Evolutionary conservation across 2,329 filamentous ascomycete genomes (phyloP), one percentile per base, ranked within the genome.

Genomic region (Dryadomyces sulphureus): DNA sequence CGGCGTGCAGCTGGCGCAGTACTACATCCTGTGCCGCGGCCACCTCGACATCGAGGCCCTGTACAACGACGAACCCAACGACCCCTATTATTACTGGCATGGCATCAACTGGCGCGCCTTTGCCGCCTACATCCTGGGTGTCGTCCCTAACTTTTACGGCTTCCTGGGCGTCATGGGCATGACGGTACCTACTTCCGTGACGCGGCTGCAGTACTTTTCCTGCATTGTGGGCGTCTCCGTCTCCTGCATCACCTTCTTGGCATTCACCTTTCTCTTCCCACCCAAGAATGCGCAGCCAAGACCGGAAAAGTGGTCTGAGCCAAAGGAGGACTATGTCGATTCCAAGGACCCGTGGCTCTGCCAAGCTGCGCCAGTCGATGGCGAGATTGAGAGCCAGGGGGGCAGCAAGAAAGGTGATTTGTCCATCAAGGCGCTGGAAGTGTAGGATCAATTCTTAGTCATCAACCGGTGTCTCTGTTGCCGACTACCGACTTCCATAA

Each of bases 1-100:
- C 0, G 66, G 66, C 4, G 57, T 69, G 2, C 46, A 68, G 7
- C 54, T 68, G 2, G 61, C 58, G 45, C 58, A 69, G 46, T 69
- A 69, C 54, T 66, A 63, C 45, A 45, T 67, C n/a, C 56, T 68
- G 24, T 51, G 54, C 1, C 57, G 60, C 1, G 60, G 64, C 2
- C 54, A 59, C 25, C 51, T 66, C 1, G 47, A 59, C 6, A 58
- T 67, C 14, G 55, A 58, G 7, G 59, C 60, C 14, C 53, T 65
- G 0, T 67, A 47, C 30, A 41, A n/a, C 7, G 34, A 22, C 16
- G 40, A 40, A 20, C 39, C 20, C 3, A 2, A 19, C 2, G 47
- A 47, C 4, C 41, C 45, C 4, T 54, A 54, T 38, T 51, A 51
- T 41, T 54, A 49, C 45, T 46, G 25, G 14, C 35, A 47, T 11